These are phyloP conservation scores for Trametes cubensis DNA, from an alignment of 768 basidiomycete genomes.

Conservation along the genomic window DNA sequence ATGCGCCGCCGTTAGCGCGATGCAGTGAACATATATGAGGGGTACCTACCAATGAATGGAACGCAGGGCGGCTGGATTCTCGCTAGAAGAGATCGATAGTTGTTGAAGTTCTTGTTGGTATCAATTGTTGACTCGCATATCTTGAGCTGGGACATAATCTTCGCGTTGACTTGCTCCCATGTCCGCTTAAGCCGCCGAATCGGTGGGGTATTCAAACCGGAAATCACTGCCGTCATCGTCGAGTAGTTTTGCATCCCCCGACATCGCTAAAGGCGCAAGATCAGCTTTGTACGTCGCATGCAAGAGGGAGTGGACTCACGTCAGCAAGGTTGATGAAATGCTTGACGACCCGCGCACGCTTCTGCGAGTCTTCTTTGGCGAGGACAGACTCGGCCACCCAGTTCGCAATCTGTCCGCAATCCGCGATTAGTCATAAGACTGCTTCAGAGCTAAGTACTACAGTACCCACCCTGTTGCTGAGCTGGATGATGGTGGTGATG, in stretches of 20 bases:
- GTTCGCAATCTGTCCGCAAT: conserved; percentile 69
- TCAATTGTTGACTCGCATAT: conserved; percentile 89
- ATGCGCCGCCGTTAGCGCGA: background rate
- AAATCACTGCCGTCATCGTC: conserved; percentile 94
- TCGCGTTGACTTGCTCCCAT: conserved; percentile 84
- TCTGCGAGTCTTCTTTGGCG: conserved; percentile 76
- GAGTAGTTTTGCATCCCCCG: conserved; percentile 91
- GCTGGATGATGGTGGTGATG: conserved; percentile 84
- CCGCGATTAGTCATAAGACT: conserved; percentile 1
- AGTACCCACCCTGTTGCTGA: conserved; percentile 74
- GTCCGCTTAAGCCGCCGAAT: conserved; percentile 92
- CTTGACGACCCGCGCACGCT: conserved; percentile 80
- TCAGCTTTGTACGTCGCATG: conserved; percentile 1
- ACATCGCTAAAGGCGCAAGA: conserved; percentile 65
- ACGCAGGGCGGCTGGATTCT: conserved; percentile 90
- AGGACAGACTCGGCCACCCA: conserved; percentile 92
- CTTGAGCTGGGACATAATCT: conserved; percentile 71
- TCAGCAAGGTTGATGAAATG: conserved; percentile 92
- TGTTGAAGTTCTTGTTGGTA: conserved; percentile 91
- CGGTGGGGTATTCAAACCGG: conserved; percentile 91
- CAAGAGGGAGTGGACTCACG: conserved; percentile 49
- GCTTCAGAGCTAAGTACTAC: background rate
- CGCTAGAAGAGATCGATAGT: conserved; percentile 84
- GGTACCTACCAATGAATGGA: conserved; percentile 84
- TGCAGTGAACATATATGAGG: background rate